Evolutionary conservation across 2,329 filamentous ascomycete species (phyloP).

Genomic region (Neophaeococcomyces mojaviensis): DNA sequence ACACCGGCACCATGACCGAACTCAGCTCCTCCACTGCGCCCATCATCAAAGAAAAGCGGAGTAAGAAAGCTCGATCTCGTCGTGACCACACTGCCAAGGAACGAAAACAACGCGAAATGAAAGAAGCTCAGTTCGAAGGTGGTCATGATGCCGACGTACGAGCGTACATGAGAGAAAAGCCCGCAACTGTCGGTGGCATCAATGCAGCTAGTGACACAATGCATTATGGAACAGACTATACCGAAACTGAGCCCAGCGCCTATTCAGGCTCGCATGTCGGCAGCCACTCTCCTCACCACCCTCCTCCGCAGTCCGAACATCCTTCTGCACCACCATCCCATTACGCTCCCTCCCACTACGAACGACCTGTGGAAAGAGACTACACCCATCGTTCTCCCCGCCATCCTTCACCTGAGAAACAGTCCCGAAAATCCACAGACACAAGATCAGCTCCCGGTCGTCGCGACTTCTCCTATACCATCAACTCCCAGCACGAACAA

Average conservation of each 20-base stretch:
- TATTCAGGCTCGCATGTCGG: too few species aligned
- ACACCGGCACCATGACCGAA: slow-evolving; percentile 22
- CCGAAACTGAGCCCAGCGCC: slow-evolving; percentile 47
- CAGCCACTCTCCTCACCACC: too few species aligned
- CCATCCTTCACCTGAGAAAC: slow-evolving; percentile 16
- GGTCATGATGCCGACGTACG: slow-evolving; percentile 62
- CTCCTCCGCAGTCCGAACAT: slow-evolving; percentile 28
- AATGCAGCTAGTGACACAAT: slow-evolving; percentile 75
- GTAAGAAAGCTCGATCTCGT: slow-evolving; percentile 26
- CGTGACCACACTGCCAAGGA: slow-evolving; percentile 34
- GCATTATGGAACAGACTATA: slow-evolving; percentile 70
- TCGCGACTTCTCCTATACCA: slow-evolving; percentile 22
- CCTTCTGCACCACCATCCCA: slow-evolving; percentile 25
- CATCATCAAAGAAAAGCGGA: slow-evolving; percentile 31
- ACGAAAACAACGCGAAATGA: slow-evolving; percentile 30
- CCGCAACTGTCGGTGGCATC: slow-evolving; percentile 79
- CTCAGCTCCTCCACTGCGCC: slow-evolving; percentile 21
- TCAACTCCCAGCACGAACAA: slow-evolving; percentile 10
- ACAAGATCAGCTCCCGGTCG: slow-evolving; percentile 3
- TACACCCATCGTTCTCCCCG: slow-evolving; percentile 10
- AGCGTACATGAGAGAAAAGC: slow-evolving; percentile 76
- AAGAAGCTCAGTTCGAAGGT: slow-evolving; percentile 46
- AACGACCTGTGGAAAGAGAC: too few species aligned
- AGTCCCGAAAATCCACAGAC: slow-evolving; percentile 2
- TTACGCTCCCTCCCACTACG: not conserved